Conservation (phyloP, 1,139 yeast genomes). For the Candida sanyaensis region DNA sequence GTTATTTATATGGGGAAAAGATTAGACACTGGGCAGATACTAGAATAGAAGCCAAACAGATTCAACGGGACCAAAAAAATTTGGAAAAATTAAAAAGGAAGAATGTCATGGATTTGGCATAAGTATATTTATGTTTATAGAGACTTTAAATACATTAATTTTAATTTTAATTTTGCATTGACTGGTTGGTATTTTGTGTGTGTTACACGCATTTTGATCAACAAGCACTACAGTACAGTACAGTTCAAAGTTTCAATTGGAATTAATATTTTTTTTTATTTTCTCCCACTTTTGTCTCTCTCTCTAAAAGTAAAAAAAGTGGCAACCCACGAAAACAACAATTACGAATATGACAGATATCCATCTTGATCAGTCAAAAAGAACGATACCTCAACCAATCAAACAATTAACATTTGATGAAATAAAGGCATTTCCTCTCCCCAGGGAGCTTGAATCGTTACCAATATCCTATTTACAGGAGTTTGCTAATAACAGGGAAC, state of each 20-base stretch:
- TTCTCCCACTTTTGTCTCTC: too few species aligned
- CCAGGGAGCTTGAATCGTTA: conserved; percentile 27
- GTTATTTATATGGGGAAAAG: conserved; percentile 42
- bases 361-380: conserved; percentile 1
- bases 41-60: conserved; percentile 34
- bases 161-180: not conserved
- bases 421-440: conserved; percentile 31
- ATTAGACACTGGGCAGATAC: conserved; percentile 38
- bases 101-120: conserved; percentile 8
- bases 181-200: not conserved
- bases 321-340: not conserved
- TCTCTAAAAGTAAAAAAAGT: too few species aligned
- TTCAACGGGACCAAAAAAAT: conserved; percentile 32
- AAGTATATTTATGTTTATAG: conserved; percentile 1
- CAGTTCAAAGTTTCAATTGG: too few species aligned
- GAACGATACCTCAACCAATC: conserved; percentile 6
- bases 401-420: conserved; percentile 8
- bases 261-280: too few species aligned
- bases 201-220: too few species aligned
- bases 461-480: conserved; percentile 29
- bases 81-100: conserved; percentile 27
- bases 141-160: not conserved
- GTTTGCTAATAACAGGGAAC: conserved; percentile 27
- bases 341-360: conserved; percentile 1
- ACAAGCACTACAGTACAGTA: too few species aligned